phyloP scores from a whole-genome alignment of 1,284 basidiomycete genomes.

The Trichosporon ovoides region DNA sequence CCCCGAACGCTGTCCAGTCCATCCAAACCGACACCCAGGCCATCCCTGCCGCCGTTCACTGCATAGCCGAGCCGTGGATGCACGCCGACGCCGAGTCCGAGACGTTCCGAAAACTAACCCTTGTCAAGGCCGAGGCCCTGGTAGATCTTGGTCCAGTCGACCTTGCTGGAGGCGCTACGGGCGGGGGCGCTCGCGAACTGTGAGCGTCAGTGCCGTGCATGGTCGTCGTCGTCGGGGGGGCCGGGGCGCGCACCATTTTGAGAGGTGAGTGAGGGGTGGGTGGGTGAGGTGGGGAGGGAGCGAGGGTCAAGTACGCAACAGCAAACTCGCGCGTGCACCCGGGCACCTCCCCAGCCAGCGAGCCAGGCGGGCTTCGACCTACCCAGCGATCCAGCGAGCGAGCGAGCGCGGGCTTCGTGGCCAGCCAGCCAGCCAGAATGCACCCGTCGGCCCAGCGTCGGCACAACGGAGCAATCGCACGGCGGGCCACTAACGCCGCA shows the following conservation, averaged over 20 bases:
- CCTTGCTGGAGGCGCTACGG: constrained; percentile 21
- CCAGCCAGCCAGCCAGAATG: not conserved
- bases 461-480: not conserved
- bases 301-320: constrained; percentile 3
- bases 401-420: not conserved
- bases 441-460: too few species aligned
- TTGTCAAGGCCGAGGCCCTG: constrained; percentile 84
- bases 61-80: not conserved
- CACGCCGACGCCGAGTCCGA: not conserved
- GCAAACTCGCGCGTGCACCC: not conserved
- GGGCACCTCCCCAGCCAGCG: not conserved
- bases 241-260: constrained; percentile 9
- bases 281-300: not conserved
- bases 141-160: constrained; percentile 86
- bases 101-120: constrained; percentile 54
- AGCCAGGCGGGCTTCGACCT: not conserved
- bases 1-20: not conserved
- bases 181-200: constrained; percentile 20
- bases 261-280: constrained; percentile 7
- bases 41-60: not conserved
- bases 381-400: not conserved
- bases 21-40: not conserved
- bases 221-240: constrained; percentile 5
- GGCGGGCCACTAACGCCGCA: not conserved
- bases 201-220: not conserved